Evolutionary conservation across 2,329 filamentous ascomycete species (phyloP), one percentile per base, ranked within the genome.

Genomic region (Helotiales sp.): DNA sequence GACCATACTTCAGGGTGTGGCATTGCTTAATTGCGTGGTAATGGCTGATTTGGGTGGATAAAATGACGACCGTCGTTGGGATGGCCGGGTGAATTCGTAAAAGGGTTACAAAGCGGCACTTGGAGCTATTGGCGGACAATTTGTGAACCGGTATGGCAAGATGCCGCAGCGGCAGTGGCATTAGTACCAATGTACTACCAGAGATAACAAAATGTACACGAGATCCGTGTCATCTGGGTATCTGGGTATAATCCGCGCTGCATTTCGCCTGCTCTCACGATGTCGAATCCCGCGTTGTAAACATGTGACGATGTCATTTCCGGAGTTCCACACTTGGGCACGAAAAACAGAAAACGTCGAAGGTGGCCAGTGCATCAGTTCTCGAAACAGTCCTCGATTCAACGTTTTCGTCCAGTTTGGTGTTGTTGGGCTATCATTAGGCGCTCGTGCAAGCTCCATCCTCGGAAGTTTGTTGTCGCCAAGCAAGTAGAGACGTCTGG

Each of bases 1-100:
- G 47, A 24, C 32, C 32, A 34, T 49, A n/a, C 52, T 57, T 61
- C 43, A 22, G 34, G 37, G 13, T 47, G 63, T 68, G 66, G 63
- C 63, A 68, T 65, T 68, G 66, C 66, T 68, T 68, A 32, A 45
- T 54, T 59, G 45, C 58, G 32, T 61, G 55, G 61, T 67, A 62
- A 67, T 67, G 47, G 47, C 47, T 28, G 49, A 40, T 17, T 28
- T 43, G n/a, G 24, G 60, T 37, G 22, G 30, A 24, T 54, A 22
- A 62, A 62, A 43, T 54, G 60, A 52, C 32, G 54, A 57, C 10
- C 22, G 30, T 20, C 54, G 54, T n/a, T 57, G 54, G 32, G n/a
- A 20, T 40, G 32, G 37, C 13, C 30, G 54, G 30, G 30, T 57
- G 54, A 34, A 30, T 24, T 52, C 22, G n/a, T 22, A 34, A 57